Evolutionary conservation across 75 land plant genomes (phyloP), one percentile per base, ranked within the genome.

Genomic region (Pinus tabuliformis): DNA sequence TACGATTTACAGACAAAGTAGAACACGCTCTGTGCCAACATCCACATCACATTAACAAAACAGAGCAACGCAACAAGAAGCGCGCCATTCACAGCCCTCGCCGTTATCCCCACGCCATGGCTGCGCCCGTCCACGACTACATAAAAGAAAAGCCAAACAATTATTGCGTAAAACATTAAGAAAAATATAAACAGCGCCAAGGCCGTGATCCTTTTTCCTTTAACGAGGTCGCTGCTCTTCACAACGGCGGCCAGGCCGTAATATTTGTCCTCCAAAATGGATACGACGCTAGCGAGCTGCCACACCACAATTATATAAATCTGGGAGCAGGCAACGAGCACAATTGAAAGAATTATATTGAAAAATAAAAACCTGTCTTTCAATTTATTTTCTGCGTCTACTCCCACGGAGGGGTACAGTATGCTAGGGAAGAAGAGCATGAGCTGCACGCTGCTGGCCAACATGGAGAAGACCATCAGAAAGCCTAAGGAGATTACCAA

Each of bases 1-100:
- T 84, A 80, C 4, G 93, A 87, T 65, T 95, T 95, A 82, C 95
- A 92, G 3, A 85, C 86, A 58, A 95, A 95, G 74, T 95, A 95
- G 59, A 95, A 63, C 13, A 95, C 86, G 5, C 90, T 90, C 63
- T 95, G 90, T 28, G 86, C 61, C 57, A 92, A 81, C 33, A 90
- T 83, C 3, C 80, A 86, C 13, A 87, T 59, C 58, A 95, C 22
- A 6, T 79, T 79, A 65, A 87, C 21, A 74, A 73, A 56, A 15
- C 70, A 66, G 4, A 83, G 30, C 60, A 86, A 58, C 59, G 74
- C 49, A 63, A 81, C 56, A 16, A 49, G 54, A 3, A 49, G 12
- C 9, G 54, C 11, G 12, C 54, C 54, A 49, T 49, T 9, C 54
- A 59, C 78, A 56, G 77, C 75, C 81, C 20, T 70, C 59, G 24